phyloP scores from a whole-genome alignment of 106 monocot genomes.

The Dioscorea alata region DNA sequence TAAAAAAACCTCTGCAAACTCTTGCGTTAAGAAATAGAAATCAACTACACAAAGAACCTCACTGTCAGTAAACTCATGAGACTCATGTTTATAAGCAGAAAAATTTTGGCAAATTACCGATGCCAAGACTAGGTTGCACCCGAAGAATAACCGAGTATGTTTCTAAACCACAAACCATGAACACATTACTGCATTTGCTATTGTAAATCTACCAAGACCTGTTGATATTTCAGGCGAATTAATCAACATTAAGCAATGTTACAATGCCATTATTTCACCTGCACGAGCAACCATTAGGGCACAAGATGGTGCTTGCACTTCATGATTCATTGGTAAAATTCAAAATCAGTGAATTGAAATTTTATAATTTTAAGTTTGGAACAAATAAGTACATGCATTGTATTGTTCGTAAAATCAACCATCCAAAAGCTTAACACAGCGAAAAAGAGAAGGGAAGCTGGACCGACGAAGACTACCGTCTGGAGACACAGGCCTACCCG shows the following conservation, averaged over 20 bases:
- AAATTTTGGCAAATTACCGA: constrained; percentile 11
- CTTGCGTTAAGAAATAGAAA: constrained; percentile 49
- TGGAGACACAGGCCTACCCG: too few species aligned
- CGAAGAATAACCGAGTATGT: constrained; percentile 57
- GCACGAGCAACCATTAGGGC: constrained; percentile 51
- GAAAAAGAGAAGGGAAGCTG: too few species aligned
- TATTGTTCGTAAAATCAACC: constrained; percentile 65
- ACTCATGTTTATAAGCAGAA: too few species aligned
- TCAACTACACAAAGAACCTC: constrained; percentile 25
- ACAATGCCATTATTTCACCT: constrained; percentile 7
- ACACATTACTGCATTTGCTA: constrained; percentile 44
- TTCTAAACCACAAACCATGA: constrained; percentile 65
- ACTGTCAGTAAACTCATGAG: too few species aligned
- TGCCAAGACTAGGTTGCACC: constrained; percentile 46
- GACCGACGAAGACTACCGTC: too few species aligned
- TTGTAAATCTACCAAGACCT: constrained; percentile 33
- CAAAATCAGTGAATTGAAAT: too few species aligned
- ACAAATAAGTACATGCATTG: constrained; percentile 33
- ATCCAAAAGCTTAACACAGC: constrained; percentile 73
- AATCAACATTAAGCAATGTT: too few species aligned
- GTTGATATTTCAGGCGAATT: not conserved
- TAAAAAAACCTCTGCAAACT: constrained; percentile 55
- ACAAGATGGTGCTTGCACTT: constrained; percentile 42
- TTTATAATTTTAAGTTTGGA: too few species aligned
- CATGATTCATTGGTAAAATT: not conserved